phyloP scores from a whole-genome alignment of 352 stramenopile species.

The Phytophthora pistaciae region DNA sequence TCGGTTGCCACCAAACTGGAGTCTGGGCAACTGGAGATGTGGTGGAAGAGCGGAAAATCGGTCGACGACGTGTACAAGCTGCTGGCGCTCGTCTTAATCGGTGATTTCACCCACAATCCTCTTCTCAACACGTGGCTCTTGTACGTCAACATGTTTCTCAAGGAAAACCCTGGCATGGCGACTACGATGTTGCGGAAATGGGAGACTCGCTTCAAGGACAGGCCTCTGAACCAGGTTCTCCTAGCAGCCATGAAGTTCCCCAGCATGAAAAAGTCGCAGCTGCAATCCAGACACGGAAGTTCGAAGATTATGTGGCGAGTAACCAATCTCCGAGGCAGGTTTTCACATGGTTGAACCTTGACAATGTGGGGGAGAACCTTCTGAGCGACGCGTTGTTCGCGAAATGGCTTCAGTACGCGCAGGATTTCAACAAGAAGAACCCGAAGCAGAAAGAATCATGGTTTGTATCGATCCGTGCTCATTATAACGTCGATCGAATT shows the following conservation, averaged over 20 bases:
- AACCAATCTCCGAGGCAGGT: no score
- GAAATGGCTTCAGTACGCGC: neutral
- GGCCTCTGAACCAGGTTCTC: no score
- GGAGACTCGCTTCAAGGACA: no score
- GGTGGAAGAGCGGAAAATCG: neutral
- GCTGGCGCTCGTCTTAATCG: no score
- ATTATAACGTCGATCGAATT: neutral
- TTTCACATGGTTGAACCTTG: no score
- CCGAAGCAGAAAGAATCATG: neutral
- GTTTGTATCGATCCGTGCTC: neutral
- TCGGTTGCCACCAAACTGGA: no score
- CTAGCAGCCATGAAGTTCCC: no score
- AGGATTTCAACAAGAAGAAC: neutral
- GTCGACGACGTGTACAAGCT: neutral
- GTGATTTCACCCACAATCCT: neutral
- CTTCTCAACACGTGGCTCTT: neutral
- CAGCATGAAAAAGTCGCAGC: no score
- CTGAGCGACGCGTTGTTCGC: neutral
- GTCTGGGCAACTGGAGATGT: neutral
- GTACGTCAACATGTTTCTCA: neutral
- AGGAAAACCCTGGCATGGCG: no score
- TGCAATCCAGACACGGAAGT: no score
- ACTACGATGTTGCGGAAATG: no score
- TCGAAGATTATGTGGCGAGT: no score
- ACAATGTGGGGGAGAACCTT: neutral